A percentile compares a stretch with the other conserved stretches of the same genome.
phyloP scores from a whole-genome alignment of 129 eudicot genomes.

The Chrysanthemum makinoi region DNA sequence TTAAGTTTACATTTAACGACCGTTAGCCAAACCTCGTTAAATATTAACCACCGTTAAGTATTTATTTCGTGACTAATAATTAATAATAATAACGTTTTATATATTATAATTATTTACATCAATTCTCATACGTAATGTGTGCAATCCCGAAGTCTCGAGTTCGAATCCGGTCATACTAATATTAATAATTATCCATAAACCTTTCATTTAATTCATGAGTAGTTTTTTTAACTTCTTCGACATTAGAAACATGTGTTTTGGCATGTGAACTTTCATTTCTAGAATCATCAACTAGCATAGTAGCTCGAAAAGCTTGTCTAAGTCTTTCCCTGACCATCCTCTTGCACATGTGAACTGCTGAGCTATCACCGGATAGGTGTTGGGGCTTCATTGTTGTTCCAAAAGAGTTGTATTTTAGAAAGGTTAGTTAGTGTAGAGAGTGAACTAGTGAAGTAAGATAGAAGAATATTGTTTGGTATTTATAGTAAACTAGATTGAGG shows the following conservation, averaged over 20 bases:
- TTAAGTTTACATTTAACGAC: too few relatives aligned
- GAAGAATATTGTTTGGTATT: slow-evolving; percentile 18
- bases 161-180: too few relatives aligned
- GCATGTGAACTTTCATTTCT: not conserved
- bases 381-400: slow-evolving; percentile 53
- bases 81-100: too few relatives aligned
- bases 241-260: slow-evolving; percentile 12
- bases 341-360: slow-evolving; percentile 54
- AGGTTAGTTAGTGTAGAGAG: not conserved
- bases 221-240: slow-evolving; percentile 37
- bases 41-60: too few relatives aligned
- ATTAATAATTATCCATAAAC: too few relatives aligned
- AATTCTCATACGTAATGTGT: too few relatives aligned
- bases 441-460: slow-evolving; percentile 22
- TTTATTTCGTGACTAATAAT: too few relatives aligned
- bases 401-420: slow-evolving; percentile 1
- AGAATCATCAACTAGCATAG: slow-evolving; percentile 21
- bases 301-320: slow-evolving; percentile 35
- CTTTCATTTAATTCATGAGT: too few relatives aligned
- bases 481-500: slow-evolving; percentile 17
- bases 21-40: too few relatives aligned
- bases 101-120: too few relatives aligned
- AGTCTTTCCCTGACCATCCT: slow-evolving; percentile 44
- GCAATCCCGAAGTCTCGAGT: too few relatives aligned
- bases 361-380: slow-evolving; percentile 42